phyloP scores from a whole-genome alignment of 257 asterid genomes.

The Handroanthus guayacan region DNA sequence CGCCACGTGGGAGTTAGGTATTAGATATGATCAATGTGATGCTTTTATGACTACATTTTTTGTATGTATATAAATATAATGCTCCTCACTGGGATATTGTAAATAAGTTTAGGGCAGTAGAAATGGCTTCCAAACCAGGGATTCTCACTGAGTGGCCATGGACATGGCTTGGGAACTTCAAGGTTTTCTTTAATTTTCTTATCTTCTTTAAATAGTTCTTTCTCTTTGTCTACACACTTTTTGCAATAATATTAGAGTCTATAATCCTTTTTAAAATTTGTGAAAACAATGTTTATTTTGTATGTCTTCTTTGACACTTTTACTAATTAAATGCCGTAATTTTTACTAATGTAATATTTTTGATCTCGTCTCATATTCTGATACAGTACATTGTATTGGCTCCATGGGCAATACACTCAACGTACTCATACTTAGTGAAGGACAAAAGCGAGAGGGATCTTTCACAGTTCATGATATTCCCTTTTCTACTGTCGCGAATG shows the following conservation, averaged over 20 bases:
- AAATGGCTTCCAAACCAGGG: conserved; percentile 85
- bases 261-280: no score
- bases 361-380: background rate
- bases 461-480: conserved; percentile 49
- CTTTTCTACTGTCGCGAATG: conserved; percentile 59
- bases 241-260: no score
- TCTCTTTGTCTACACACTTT: no score
- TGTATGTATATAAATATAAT: background rate
- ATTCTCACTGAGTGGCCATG: conserved; percentile 91
- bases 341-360: background rate
- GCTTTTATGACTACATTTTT: conserved; percentile 26
- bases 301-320: no score
- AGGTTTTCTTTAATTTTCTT: conserved; percentile 42
- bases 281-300: no score
- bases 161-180: conserved; percentile 73
- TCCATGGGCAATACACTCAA: conserved; percentile 59
- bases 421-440: conserved; percentile 48
- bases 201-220: background rate
- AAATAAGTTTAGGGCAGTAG: background rate
- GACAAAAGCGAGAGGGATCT: conserved; percentile 52
- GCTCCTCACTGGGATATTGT: background rate
- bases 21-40: conserved; percentile 14
- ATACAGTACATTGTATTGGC: conserved; percentile 71
- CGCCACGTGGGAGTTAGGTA: conserved; percentile 28
- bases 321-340: background rate